Conservation (phyloP, 2,329 filamentous ascomycete genomes). For the Ramularia endophylla region DNA sequence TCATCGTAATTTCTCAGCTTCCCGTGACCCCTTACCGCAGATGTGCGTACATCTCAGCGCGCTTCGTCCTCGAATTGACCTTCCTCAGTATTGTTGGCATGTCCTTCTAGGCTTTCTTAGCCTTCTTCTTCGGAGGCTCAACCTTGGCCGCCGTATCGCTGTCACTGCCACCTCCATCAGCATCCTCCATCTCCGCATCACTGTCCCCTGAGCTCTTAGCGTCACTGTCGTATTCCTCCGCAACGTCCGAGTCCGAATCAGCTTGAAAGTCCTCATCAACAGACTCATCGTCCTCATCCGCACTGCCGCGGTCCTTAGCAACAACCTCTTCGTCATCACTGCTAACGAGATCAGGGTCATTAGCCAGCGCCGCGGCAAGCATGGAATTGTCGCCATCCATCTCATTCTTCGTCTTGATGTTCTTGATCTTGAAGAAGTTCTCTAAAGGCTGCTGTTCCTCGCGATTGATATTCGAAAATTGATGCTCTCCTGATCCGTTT, state of each 20-base stretch:
- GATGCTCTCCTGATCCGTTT: conserved; percentile 76
- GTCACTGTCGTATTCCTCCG: conserved; percentile 88
- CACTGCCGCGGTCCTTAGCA: conserved; percentile 74
- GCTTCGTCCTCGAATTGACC: no score
- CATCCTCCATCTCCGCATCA: conserved; percentile 54
- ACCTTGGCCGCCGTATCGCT: conserved; percentile 49
- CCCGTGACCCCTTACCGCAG: no score
- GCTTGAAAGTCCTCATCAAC: conserved; percentile 94
- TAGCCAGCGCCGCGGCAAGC: conserved; percentile 71
- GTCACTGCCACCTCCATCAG: conserved; percentile 37
- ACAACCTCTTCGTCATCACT: conserved; percentile 77
- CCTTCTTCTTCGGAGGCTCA: conserved; percentile 59
- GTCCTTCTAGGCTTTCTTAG: conserved; percentile 39
- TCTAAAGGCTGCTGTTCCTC: conserved; percentile 97
- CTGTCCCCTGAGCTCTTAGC: conserved; percentile 76
- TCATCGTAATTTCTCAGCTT: no score
- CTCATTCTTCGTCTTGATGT: conserved; percentile 94
- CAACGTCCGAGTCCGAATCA: conserved; percentile 89
- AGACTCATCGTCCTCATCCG: conserved; percentile 93
- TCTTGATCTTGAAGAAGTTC: conserved; percentile 94
- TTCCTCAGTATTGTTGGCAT: no score
- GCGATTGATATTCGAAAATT: conserved; percentile 99
- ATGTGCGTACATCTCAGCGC: no score
- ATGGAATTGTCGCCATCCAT: conserved; percentile 79
- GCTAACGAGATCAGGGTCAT: conserved; percentile 71